These are phyloP conservation scores for Dalechampia spathulata DNA, from an alignment of 441 rosid species.

Conservation along the genomic window DNA sequence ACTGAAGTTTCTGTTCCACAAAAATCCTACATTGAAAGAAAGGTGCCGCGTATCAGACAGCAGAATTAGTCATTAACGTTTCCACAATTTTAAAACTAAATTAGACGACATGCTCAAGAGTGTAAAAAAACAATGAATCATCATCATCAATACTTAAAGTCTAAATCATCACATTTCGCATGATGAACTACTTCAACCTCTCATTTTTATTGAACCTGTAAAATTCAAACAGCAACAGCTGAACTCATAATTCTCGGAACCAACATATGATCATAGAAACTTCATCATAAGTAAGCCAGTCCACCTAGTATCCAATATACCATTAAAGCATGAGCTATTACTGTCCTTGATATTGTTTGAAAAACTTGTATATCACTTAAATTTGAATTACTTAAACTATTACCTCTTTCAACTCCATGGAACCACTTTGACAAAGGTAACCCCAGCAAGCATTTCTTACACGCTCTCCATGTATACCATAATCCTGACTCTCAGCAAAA, in stretches of 20 bases:
- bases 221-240: not conserved
- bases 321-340: no score
- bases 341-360: no score
- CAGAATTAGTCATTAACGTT: not conserved
- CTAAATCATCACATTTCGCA: not conserved
- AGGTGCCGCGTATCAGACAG: not conserved
- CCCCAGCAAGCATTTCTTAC: conserved; percentile 98
- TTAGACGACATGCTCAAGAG: not conserved
- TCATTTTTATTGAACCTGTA: not conserved
- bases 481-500: conserved; percentile 95
- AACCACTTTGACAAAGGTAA: conserved; percentile 94
- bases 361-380: no score
- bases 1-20: no score
- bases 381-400: not conserved
- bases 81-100: not conserved
- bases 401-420: conserved; percentile 86
- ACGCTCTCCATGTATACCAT: conserved; percentile 94
- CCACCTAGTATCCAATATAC: no score
- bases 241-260: not conserved
- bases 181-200: not conserved
- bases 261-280: not conserved
- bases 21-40: no score
- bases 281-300: no score
- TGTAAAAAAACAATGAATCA: not conserved
- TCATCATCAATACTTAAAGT: conserved; percentile 1